These are phyloP conservation scores for Brachypodium distachyon DNA, from an alignment of 202 grass and related monocot genomes.

Conservation along the genomic window DNA sequence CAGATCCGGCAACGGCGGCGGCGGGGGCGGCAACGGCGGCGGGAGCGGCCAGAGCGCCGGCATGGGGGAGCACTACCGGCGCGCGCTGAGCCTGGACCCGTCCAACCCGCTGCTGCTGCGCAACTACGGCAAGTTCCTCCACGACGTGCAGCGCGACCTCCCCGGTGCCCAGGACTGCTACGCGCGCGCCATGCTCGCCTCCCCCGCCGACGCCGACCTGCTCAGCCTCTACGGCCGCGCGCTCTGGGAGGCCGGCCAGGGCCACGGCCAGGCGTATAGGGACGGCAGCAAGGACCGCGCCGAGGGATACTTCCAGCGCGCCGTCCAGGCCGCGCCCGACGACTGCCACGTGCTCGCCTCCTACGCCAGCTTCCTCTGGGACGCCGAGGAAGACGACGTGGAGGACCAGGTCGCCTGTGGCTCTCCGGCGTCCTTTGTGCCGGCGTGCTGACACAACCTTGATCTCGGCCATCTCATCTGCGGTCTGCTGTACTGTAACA, in stretches of 20 bases:
- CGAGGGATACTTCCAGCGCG: conserved; percentile 54
- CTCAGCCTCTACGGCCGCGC: conserved; percentile 58
- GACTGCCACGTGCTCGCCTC: conserved; percentile 37
- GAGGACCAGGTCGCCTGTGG: neutral
- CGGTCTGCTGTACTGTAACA: neutral
- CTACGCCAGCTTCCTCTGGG: conserved; percentile 85
- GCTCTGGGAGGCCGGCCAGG: conserved; percentile 54
- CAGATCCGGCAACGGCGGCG: neutral
- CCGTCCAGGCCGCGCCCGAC: conserved; percentile 60
- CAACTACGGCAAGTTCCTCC: conserved; percentile 80
- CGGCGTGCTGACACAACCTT: conserved; percentile 35
- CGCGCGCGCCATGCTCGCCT: conserved; percentile 49
- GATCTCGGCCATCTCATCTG: too few species aligned
- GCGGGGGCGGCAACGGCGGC: neutral
- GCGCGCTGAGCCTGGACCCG: conserved; percentile 51
- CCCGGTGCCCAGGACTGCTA: conserved; percentile 59
- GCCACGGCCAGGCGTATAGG: too few species aligned
- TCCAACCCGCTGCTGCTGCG: conserved; percentile 67
- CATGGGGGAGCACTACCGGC: conserved; percentile 59
- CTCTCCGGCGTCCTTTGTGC: conserved; percentile 26
- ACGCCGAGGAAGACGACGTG: conserved; percentile 45
- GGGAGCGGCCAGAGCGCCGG: conserved; percentile 26
- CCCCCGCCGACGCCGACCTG: conserved; percentile 55
- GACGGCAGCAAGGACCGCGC: conserved; percentile 64
- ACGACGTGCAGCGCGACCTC: conserved; percentile 66